These are phyloP conservation scores for Epichloe scottii DNA, from an alignment of 2,329 filamentous ascomycete genomes.

Conservation along the genomic window DNA sequence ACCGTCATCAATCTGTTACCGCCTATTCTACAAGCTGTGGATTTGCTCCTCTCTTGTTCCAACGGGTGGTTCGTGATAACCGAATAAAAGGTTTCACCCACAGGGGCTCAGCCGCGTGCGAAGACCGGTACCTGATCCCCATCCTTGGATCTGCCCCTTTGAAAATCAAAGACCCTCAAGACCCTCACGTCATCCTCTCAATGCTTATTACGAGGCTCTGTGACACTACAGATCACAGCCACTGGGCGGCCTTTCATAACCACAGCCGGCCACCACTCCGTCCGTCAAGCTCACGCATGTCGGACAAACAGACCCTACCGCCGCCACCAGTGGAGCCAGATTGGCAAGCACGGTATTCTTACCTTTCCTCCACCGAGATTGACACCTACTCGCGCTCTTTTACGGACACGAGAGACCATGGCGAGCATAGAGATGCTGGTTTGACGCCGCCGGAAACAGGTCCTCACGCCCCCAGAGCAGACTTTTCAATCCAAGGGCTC, in stretches of 20 bases:
- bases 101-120: not conserved
- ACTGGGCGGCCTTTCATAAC: slow-evolving; percentile 44
- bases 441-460: not conserved
- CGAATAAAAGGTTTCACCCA: not conserved
- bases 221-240: slow-evolving; percentile 33
- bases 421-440: not conserved
- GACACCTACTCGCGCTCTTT: slow-evolving; percentile 33
- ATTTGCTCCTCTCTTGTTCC: not conserved
- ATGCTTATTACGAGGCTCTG: slow-evolving; percentile 7
- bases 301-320: slow-evolving; percentile 39
- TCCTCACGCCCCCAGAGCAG: not conserved
- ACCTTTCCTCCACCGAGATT: slow-evolving; percentile 32
- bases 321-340: slow-evolving; percentile 41
- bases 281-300: slow-evolving; percentile 41
- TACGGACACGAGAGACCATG: slow-evolving; percentile 17
- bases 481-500: not conserved
- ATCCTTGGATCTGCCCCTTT: not conserved
- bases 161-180: not conserved
- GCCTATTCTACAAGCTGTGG: not conserved
- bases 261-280: slow-evolving; percentile 34
- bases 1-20: not conserved
- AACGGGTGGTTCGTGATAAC: not conserved
- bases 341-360: slow-evolving; percentile 44
- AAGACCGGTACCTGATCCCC: not conserved
- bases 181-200: not conserved